phyloP scores from a whole-genome alignment of 768 basidiomycete genomes.

The Grammothele lineata region DNA sequence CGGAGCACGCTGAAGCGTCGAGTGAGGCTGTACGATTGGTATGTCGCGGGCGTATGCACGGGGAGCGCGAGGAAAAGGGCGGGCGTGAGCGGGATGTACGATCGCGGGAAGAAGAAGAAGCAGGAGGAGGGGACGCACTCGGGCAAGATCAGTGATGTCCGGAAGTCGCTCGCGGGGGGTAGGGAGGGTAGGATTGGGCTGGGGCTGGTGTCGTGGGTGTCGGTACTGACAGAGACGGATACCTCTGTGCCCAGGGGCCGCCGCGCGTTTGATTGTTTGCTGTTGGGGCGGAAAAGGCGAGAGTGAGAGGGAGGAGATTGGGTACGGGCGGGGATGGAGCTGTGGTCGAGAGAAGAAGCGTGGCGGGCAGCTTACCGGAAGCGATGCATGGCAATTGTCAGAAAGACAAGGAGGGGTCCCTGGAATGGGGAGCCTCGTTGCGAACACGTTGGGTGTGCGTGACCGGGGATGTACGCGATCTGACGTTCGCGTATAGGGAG shows the following conservation, averaged over 20 bases:
- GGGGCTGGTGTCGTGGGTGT: conserved; percentile 28
- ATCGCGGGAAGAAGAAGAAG: conserved; percentile 16
- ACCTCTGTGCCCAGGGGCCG: conserved; percentile 38
- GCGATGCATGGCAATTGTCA: conserved; percentile 55
- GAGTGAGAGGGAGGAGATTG: conserved; percentile 3
- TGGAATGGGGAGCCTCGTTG: conserved; percentile 45
- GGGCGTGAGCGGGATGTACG: conserved; percentile 6
- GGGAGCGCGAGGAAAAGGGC: conserved; percentile 6
- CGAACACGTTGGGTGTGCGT: conserved; percentile 56
- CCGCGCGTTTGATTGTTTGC: conserved; percentile 77
- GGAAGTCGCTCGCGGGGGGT: conserved; percentile 71
- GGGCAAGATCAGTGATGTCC: conserved; percentile 81
- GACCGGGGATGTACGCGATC: conserved; percentile 12
- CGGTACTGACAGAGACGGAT: conserved; percentile 15
- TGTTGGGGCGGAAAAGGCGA: conserved; percentile 27
- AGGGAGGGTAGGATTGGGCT: conserved; percentile 44
- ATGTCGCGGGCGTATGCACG: conserved; percentile 9
- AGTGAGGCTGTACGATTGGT: conserved; percentile 53
- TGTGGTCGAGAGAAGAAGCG: conserved; percentile 26
- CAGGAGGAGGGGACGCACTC: conserved; percentile 53
- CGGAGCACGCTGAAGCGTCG: conserved; percentile 81
- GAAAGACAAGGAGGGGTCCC: conserved; percentile 13
- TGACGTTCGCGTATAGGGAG: conserved; percentile 11
- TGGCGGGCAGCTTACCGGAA: conserved; percentile 61
- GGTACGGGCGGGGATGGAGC: conserved; percentile 3